phyloP scores from a whole-genome alignment of 345 rosid genomes.

The Citrus unshiu region DNA sequence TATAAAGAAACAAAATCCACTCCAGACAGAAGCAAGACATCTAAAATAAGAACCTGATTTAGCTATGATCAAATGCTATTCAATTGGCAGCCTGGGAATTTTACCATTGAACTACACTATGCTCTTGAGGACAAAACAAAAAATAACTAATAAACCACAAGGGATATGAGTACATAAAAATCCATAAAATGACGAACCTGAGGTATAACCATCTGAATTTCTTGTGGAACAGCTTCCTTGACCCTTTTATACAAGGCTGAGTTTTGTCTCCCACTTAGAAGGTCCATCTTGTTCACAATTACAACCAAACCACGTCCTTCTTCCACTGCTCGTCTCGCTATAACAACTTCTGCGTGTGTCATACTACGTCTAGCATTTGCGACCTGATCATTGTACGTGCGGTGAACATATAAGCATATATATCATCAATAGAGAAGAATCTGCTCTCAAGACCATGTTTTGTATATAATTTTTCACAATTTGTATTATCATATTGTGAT shows the following conservation, averaged over 20 bases:
- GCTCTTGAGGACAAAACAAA: too few species aligned
- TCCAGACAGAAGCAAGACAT: not conserved
- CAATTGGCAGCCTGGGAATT: too few species aligned
- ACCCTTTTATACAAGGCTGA: slow-evolving; percentile 53
- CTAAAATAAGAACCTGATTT: not conserved
- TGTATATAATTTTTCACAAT: not conserved
- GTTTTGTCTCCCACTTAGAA: slow-evolving; percentile 60
- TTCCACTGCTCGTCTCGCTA: slow-evolving; percentile 90
- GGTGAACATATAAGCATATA: not conserved
- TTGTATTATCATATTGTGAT: not conserved
- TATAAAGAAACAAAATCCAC: not conserved
- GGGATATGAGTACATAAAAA: not conserved
- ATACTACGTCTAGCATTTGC: slow-evolving; percentile 68
- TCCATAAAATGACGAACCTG: slow-evolving; percentile 46
- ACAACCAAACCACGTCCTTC: slow-evolving; percentile 95
- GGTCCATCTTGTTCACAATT: slow-evolving; percentile 93
- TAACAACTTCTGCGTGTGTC: slow-evolving; percentile 96
- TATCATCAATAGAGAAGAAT: slow-evolving; percentile 1
- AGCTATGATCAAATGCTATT: not conserved
- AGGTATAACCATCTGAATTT: slow-evolving; percentile 89
- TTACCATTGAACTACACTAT: too few species aligned
- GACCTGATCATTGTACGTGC: slow-evolving; percentile 39
- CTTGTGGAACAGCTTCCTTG: slow-evolving; percentile 87
- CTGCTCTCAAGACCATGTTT: not conserved
- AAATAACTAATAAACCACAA: too few species aligned